phyloP scores from a whole-genome alignment of 768 basidiomycete genomes.

The Lactarius tabidus region DNA sequence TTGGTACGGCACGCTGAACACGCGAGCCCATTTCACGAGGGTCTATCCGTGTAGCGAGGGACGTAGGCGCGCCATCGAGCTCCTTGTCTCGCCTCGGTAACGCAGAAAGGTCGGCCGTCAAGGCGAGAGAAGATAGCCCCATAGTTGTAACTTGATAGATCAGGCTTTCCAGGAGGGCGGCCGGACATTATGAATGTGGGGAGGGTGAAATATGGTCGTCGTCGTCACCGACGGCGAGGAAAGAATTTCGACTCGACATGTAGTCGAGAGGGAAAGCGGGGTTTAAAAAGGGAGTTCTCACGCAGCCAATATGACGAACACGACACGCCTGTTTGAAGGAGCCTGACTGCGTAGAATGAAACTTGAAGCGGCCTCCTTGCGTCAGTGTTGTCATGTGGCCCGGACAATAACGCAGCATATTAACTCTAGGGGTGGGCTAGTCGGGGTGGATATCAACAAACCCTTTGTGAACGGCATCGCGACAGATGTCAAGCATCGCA shows the following conservation, averaged over 20 bases:
- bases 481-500: no score
- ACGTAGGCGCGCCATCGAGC: slow-evolving; percentile 93
- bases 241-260: no score
- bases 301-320: no score
- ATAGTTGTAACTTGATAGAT: slow-evolving; percentile 93
- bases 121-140: slow-evolving; percentile 90
- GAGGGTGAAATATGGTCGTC: slow-evolving; percentile 6
- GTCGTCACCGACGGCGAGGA: slow-evolving; percentile 21
- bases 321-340: no score
- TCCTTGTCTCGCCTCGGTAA: slow-evolving; percentile 91
- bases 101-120: slow-evolving; percentile 80
- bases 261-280: slow-evolving; percentile 9
- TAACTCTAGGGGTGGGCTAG: no score
- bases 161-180: slow-evolving; percentile 52
- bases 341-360: no score
- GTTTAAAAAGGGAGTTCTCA: background rate
- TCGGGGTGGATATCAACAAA: no score
- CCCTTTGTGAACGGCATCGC: no score
- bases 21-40: slow-evolving; percentile 91
- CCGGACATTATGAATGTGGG: slow-evolving; percentile 35
- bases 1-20: slow-evolving; percentile 74
- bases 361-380: no score
- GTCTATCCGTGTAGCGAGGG: slow-evolving; percentile 88
- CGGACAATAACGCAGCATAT: no score
- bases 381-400: no score